Base-by-base conservation (phyloP, 2,329 filamentous ascomycete species). In the Cephalotrichum gorgonifer region DNA sequence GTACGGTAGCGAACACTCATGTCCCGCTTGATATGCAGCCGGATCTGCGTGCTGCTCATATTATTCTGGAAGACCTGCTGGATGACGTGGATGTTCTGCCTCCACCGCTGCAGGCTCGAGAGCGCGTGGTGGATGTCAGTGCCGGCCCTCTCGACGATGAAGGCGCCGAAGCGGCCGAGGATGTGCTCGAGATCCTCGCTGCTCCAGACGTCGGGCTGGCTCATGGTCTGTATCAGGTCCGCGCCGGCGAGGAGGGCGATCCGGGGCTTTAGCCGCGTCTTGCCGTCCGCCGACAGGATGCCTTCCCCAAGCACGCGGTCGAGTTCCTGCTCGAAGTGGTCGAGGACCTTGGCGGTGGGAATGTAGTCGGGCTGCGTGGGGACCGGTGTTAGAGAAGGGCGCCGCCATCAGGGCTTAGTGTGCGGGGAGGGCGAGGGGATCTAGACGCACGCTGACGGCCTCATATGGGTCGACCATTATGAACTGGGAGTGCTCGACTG, bases 401-500 rank as follows among this genome's bases (percentile, higher is more conserved):
- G n/a, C 6, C 22, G n/a, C n/a, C n/a, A n/a, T n/a, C n/a, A n/a
- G n/a, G 14, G 8, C 22, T 11, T 25, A 20, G 11, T 22, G 30
- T 8, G 28, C n/a, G 14, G 26, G 15, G 14, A 17, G 23, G 17
- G 23, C 8, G 23, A 30, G 45, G 23, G 23, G 25, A 35, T 42
- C 11, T 7, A 31, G n/a, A 43, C 35, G 12, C 15, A 48, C 46
- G 27, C 46, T 48, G 9, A 50, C 43, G 31, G 88, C 86, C 72
- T 95, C 90, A 84, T 86, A 94, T 0, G 86, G 81, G 62, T 95
- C 88, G 43, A 93, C 86, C 81, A 88, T 88, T 52, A 94, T 73
- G 83, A 86, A 89, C 57, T 81, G 80, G 46, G 86, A 83, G 56
- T 85, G 76, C 56, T 82, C 78, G 23, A 88, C 83, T 7, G 88